phyloP scores from a whole-genome alignment of 2,329 filamentous ascomycete species.

The Apiospora pterosperma region DNA sequence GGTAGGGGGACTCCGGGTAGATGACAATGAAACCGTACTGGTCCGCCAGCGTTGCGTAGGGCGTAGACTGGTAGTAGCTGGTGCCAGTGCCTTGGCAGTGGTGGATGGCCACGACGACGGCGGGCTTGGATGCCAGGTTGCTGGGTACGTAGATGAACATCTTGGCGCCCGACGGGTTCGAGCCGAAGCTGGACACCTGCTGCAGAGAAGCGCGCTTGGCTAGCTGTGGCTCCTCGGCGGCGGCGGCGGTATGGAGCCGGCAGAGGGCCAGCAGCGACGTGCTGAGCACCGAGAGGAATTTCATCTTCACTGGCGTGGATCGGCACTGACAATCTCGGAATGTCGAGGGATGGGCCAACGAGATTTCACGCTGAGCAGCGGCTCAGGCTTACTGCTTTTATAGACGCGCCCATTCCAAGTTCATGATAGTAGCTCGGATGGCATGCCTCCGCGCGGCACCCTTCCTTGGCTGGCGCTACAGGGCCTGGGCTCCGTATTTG shows the following conservation, averaged over 20 bases:
- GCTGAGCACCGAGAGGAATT: constrained; percentile 7
- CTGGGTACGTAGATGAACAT: constrained; percentile 43
- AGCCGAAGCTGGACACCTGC: constrained; percentile 24
- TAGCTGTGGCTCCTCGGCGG: neutral
- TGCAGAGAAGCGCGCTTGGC: constrained; percentile 16
- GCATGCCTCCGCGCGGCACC: neutral
- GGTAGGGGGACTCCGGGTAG: constrained; percentile 51
- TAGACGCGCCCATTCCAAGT: neutral
- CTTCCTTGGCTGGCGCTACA: neutral
- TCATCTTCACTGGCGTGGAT: neutral
- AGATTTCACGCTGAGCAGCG: neutral
- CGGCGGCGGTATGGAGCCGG: constrained; percentile 9
- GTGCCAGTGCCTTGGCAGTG: constrained; percentile 50
- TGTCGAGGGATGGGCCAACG: neutral
- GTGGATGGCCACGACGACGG: constrained; percentile 49
- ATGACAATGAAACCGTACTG: constrained; percentile 45
- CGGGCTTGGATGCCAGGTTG: constrained; percentile 34
- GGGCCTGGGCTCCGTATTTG: neutral
- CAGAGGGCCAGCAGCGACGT: constrained; percentile 12
- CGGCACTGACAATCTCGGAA: neutral
- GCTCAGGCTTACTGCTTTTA: neutral
- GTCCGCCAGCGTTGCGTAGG: constrained; percentile 42
- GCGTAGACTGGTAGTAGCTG: constrained; percentile 44
- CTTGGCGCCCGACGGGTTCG: constrained; percentile 36
- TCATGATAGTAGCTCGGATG: neutral